Evolutionary conservation across 495 filamentous ascomycete species (phyloP), one percentile per base, ranked within the genome.

Genomic region (Lophiostoma macrostomum): DNA sequence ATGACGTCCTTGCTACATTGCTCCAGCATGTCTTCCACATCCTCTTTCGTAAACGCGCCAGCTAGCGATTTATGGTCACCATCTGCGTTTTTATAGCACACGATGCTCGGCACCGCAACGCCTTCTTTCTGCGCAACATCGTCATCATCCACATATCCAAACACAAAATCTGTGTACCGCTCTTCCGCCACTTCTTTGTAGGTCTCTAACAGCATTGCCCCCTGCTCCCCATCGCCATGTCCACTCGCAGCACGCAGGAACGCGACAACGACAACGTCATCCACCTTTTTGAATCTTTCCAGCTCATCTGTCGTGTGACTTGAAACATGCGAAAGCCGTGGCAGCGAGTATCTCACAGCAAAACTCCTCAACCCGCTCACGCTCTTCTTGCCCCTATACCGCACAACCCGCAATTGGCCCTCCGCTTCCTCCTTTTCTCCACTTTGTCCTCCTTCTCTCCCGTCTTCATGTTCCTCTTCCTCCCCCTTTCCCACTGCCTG

Each of bases 251-350:
- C 39, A 5, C 56, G 57, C 5, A 75, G 52, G n/a, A 67, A 69
- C 12, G 68, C 73, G 16, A 78, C 41, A 4, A 77, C 64, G 0
- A 74, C 66, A n/a, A 69, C 53, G 27, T 73, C 68, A 53, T 77
- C 74, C 25, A 58, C 48, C 0, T 63, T 51, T 20, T 70, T 64
- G 53, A 77, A 75, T 0, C n/a, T n/a, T n/a, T n/a, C n/a, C n/a
- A n/a, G n/a, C n/a, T n/a, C n/a, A n/a, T n/a, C n/a, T n/a, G n/a
- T n/a, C n/a, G n/a, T n/a, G n/a, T n/a, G n/a, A n/a, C n/a, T n/a
- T n/a, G n/a, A n/a, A n/a, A 80, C 47, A 2, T 40, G 19, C 0
- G 71, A 66, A 0, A 76, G 16, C 2, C 61, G 23, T 0, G 72
- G 74, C 14, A 71, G 68, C 3, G 57, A 50, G 10, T 68, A 58